Base-by-base conservation (phyloP, 108 stramenopile genomes). In the Discostella pseudostelligera region DNA sequence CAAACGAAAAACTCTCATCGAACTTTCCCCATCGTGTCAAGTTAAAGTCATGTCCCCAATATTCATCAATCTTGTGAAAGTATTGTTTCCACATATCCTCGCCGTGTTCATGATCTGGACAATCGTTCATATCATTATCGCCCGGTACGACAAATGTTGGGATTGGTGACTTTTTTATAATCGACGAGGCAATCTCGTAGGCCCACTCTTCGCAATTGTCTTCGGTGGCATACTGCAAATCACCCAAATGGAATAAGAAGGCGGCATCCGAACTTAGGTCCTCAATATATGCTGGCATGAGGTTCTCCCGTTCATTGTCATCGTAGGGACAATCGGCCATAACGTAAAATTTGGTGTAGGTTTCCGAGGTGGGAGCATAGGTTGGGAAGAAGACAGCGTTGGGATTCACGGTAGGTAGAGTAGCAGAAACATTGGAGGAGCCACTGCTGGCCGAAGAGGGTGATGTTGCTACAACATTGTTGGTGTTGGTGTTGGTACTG, bases 41-140 rank as follows among this genome's bases (percentile, higher is more conserved):
- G 22, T 43, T 12, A 39, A 69, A 66, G 56, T 67, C 46, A 39
- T 66, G 54, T 19, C 58, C 32, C 57, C 75, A 83, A 12, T 65
- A 21, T 25, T 74, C 50, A 20, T 87, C 84, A 58, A 87, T 74
- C 29, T 44, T 56, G 6, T 54, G 43, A 67, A 86, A 87, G 42
- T 77, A 64, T 21, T 81, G 51, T 39, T 65, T 54, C 90, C 90
- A 92, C 20, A 66, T 54, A 11, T 26, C 26, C n/a, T 81, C 70
- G 0, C 79, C 77, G 14, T 56, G 11, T 0, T 59, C 57, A 19
- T 56, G 78, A 46, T 79, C 53, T 5, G 80, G 78, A 49, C 90
- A 92, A 45, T 86, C 84, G 60, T 76, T 72, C 79, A 86, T 84
- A 60, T 92, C 90, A 46, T 92, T 83, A 21, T 84, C 83, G 9